Conservation (phyloP, 2,329 filamentous ascomycete species). For the Rasamsonia emersonii region DNA sequence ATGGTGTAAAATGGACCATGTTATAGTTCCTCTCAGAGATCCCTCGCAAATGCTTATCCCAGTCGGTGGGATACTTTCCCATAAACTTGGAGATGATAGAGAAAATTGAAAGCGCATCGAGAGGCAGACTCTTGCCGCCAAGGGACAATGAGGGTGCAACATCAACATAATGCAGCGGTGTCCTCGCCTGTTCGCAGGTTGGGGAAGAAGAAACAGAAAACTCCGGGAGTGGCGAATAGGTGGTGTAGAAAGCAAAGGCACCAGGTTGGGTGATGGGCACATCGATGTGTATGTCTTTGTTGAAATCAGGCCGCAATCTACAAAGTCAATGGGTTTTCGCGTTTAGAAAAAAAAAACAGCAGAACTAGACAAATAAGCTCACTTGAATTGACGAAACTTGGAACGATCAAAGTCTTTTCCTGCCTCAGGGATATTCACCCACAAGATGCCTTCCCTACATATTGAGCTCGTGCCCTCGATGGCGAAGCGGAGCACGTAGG, state of each 20-base stretch:
- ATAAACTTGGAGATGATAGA: conserved; percentile 97
- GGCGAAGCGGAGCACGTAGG: conserved; percentile 74
- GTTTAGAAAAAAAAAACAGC: no score
- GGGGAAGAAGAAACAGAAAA: conserved; percentile 53
- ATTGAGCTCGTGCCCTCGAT: conserved; percentile 94
- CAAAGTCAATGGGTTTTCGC: conserved; percentile 11
- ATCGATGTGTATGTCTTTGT: conserved; percentile 80
- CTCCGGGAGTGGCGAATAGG: conserved; percentile 77
- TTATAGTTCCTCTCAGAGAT: conserved; percentile 93
- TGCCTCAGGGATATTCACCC: conserved; percentile 85
- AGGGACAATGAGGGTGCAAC: conserved; percentile 74
- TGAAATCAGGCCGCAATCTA: conserved; percentile 82
- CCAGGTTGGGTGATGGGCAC: conserved; percentile 75
- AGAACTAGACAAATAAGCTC: conserved; percentile 27
- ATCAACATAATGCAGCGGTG: conserved; percentile 83
- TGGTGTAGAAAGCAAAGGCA: conserved; percentile 89
- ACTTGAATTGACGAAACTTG: conserved; percentile 85
- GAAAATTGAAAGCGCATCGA: conserved; percentile 83
- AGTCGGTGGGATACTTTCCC: conserved; percentile 82
- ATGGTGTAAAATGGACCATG: conserved; percentile 95
- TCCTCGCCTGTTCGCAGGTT: conserved; percentile 53
- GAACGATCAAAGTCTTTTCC: conserved; percentile 68
- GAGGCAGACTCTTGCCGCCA: conserved; percentile 63
- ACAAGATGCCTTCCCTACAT: conserved; percentile 86
- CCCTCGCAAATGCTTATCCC: conserved; percentile 79